phyloP scores from a whole-genome alignment of 306 rosid genomes.

The Prunus dulcis region DNA sequence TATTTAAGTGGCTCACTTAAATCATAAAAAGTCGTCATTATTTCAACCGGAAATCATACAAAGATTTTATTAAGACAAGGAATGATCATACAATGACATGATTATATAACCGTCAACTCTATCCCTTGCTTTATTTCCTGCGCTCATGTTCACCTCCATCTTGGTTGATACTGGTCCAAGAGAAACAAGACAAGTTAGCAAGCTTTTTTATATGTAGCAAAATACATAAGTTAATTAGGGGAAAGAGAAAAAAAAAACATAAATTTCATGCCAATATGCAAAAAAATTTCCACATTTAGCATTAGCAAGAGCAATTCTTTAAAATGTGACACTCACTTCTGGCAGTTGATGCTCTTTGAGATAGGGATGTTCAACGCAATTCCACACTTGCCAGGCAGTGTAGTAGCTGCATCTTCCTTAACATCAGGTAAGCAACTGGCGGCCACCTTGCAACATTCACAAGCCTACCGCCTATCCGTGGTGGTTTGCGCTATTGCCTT shows the following conservation, averaged over 20 bases:
- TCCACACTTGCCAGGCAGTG: neutral
- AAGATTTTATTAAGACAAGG: neutral
- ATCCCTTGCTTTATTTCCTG: slow-evolving; percentile 4
- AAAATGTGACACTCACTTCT: neutral
- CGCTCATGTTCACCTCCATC: neutral
- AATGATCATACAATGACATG: neutral
- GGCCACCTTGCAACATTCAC: neutral
- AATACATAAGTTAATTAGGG: neutral
- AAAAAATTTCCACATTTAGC: too few species aligned
- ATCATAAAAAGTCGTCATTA: too few species aligned
- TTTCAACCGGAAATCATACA: too few species aligned
- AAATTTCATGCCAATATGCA: too few species aligned
- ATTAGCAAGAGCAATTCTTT: too few species aligned
- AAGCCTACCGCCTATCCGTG: neutral
- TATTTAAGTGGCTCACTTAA: too few species aligned
- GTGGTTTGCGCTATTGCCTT: neutral
- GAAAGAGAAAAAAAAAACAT: neutral
- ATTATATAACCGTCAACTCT: neutral
- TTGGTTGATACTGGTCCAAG: neutral
- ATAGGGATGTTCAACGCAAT: neutral
- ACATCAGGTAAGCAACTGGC: neutral
- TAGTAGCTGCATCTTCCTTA: neutral
- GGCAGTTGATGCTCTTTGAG: neutral
- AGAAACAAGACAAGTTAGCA: neutral
- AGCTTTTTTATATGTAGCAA: neutral